Evolutionary conservation across 2,329 filamentous ascomycete genomes (phyloP), one percentile per base, ranked within the genome.

Genomic region (Monosporascus sp.): DNA sequence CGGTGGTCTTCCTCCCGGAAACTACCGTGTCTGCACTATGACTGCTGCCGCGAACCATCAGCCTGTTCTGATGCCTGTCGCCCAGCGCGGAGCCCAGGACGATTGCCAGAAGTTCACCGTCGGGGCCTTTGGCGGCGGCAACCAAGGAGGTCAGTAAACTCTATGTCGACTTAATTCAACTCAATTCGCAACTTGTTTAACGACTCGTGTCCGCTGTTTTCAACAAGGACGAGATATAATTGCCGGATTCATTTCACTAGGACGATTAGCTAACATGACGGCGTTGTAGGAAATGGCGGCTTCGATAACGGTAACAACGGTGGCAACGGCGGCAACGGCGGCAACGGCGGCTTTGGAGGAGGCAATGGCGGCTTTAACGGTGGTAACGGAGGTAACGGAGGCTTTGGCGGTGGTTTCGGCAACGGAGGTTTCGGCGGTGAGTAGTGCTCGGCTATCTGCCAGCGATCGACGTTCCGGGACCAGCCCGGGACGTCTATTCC

Each of bases 11-110:
- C 81, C 82, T 3, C 72, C 75, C 3, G 83, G 83, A 37, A 82
- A 80, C 72, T 87, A 86, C 71, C 81, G 84, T 60, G 70, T 84
- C 56, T 87, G 84, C 75, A 82, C 79, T 62, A 84, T 87, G 79
- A 75, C 77, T 27, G 70, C 77, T 55, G 71, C 84, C n/a, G 72
- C 81, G 60, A 87, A 86, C 73, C 84, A 87, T 64, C 82, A 86
- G 71, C 81, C 82, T 52, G 81, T 85, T 9, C 64, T 84, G 51
- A 85, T 85, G 82, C 82, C 83, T 49, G 78, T 86, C 50, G 83
- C 84, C 51, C 83, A 86, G 70, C 80, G 84, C 67, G 84, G 84
- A 68, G 74, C 80, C 46, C 83, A 86, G 65, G 84, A 87, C 61
- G 83, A 86, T 65, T 86, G 83, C 65, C 71, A 77, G 49, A 81